Evolutionary conservation across 75 land plant genomes (phyloP).

Genomic region (Pseudotsuga menziesii): DNA sequence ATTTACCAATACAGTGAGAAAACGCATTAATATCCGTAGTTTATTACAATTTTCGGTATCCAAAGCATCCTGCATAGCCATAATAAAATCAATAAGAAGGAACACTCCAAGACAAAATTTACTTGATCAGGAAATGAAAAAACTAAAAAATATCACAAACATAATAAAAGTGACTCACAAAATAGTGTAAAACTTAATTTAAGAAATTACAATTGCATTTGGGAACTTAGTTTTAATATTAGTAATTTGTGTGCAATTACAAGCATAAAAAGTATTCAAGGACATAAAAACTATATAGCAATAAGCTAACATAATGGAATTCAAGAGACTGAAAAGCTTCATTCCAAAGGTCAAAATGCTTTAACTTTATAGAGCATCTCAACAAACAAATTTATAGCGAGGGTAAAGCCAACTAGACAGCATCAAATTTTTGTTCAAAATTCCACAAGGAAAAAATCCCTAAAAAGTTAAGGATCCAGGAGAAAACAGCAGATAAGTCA

Average conservation of each 20-base stretch:
- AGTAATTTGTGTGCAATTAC: neutral
- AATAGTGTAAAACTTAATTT: neutral
- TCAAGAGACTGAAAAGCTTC: too few relatives aligned
- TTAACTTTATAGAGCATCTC: too few relatives aligned
- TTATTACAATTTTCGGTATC: conserved; percentile 61
- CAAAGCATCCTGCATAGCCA: conserved; percentile 66
- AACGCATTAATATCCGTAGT: conserved; percentile 72
- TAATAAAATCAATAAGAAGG: neutral
- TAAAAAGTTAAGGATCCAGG: too few relatives aligned
- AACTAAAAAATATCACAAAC: neutral
- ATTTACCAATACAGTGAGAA: conserved; percentile 73
- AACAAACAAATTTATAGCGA: too few relatives aligned
- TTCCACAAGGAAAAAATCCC: too few relatives aligned
- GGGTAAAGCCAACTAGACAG: too few relatives aligned
- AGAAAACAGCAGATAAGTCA: too few relatives aligned
- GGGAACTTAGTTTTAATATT: neutral
- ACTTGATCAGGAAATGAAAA: neutral
- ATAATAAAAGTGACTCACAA: neutral
- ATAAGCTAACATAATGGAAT: too few relatives aligned
- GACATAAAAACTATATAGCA: too few relatives aligned
- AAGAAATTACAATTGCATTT: neutral
- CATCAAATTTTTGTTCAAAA: too few relatives aligned
- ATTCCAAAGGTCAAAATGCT: too few relatives aligned
- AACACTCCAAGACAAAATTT: neutral
- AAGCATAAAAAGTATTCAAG: neutral